Evolutionary conservation across 2,329 filamentous ascomycete species (phyloP), one percentile per base, ranked within the genome.

Genomic region (Fusarium abutilonis): DNA sequence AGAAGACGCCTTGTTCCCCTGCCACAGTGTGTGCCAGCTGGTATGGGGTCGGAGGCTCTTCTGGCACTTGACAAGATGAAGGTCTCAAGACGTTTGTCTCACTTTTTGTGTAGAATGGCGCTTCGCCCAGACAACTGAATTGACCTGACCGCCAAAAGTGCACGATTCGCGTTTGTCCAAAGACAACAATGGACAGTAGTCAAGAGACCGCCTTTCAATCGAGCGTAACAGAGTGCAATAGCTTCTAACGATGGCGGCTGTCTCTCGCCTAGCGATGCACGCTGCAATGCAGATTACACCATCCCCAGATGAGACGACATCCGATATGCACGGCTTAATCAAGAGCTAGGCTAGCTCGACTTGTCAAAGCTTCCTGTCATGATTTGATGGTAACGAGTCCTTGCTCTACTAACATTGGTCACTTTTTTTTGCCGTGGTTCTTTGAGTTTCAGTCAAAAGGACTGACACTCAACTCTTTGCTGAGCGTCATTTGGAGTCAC

Each of bases 351-450:
- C 32, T 55, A 44, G 49, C 40, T 45, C 56, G 59, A 56, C 52
- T 45, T 62, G 59, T 61, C 52, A 57, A 44, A 56, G 59, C 47
- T 53, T 61, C 52, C 49, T 63, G 57, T 58, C 52, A 58, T 53
- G 52, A 42, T 48, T 39, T 52, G 45, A 38, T 23, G 14, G 15
- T 11, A 28, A 31, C 19, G 19, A 51, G 56, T 10, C 47, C 53
- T 43, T 31, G 21, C 35, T 32, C 48, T 48, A 9, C 48, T 44
- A 9, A 38, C 29, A 62, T 63, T 63, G 53, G 60, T 29, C 52
- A 34, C 32, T 19, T 32, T 31, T 26, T n/a, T n/a, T n/a, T 32
- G 6, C 14, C 11, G 11, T 32, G 4, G 6, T 32, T 32, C 15
- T 26, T 35, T 48, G 21, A 14, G 15, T 28, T 31, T 32, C 7